Evolutionary conservation across 2,329 filamentous ascomycete genomes (phyloP).

Genomic region (Fusarium sp.): DNA sequence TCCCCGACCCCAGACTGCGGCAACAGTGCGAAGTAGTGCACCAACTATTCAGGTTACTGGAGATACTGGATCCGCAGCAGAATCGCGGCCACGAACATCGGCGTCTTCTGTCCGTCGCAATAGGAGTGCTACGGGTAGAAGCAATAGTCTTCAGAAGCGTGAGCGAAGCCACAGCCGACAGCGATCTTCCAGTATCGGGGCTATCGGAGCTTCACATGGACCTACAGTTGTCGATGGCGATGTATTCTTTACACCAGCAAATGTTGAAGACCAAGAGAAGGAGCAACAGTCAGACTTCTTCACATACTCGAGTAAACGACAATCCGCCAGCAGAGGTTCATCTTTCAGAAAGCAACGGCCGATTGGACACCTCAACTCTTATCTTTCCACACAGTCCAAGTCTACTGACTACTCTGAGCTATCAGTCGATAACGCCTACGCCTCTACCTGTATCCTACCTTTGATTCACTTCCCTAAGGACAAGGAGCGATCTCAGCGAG

Average conservation of each 20-base stretch:
- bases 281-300: constrained; percentile 59
- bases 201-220: constrained; percentile 49
- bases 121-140: constrained; percentile 61
- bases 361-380: constrained; percentile 60
- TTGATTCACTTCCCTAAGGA: constrained; percentile 67
- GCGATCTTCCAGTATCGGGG: constrained; percentile 59
- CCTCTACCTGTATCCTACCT: constrained; percentile 62
- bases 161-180: constrained; percentile 63
- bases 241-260: constrained; percentile 61
- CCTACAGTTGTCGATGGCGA: constrained; percentile 64
- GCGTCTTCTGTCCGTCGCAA: constrained; percentile 48
- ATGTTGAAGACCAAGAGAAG: constrained; percentile 53
- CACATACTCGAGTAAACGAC: constrained; percentile 56
- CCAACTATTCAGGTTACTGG: constrained; percentile 83
- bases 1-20: constrained; percentile 55
- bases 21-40: constrained; percentile 59
- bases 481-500: constrained; percentile 63
- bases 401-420: constrained; percentile 56
- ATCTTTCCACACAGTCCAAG: constrained; percentile 56
- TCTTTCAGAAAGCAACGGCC: constrained; percentile 59
- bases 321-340: constrained; percentile 53
- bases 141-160: constrained; percentile 66
- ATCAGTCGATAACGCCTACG: constrained; percentile 56
- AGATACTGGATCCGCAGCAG: constrained; percentile 63
- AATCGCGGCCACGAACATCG: constrained; percentile 53